Conservation (phyloP, 306 rosid species). For the Gastrolobium villosum region DNA sequence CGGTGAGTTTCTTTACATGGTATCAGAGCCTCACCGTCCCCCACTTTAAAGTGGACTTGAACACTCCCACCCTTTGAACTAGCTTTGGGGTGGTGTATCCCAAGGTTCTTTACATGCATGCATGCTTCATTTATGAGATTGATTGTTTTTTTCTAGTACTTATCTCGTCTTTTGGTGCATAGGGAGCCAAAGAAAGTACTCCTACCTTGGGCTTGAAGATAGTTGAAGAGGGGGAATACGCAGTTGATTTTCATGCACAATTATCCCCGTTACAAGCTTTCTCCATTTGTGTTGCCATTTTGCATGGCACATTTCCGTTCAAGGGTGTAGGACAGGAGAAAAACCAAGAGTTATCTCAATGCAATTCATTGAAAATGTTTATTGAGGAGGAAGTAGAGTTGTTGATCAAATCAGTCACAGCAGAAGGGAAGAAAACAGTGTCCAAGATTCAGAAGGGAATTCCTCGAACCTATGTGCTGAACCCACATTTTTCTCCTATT, state of each 20-base stretch:
- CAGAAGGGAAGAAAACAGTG: conserved; percentile 55
- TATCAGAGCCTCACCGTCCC: no score
- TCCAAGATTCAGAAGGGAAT: conserved; percentile 65
- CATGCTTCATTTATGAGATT: conserved; percentile 11
- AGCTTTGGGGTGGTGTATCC: no score
- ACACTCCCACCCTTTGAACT: no score
- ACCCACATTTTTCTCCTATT: conserved; percentile 91
- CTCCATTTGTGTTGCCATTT: conserved; percentile 84
- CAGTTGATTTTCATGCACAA: conserved; percentile 90
- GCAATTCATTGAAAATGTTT: conserved; percentile 78
- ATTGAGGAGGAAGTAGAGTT: conserved; percentile 73
- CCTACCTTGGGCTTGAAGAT: conserved; percentile 79
- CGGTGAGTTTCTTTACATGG: no score
- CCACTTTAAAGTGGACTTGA: no score
- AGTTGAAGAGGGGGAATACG: conserved; percentile 80
- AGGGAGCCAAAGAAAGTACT: conserved; percentile 82
- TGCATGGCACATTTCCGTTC: conserved; percentile 73
- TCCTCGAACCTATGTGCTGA: conserved; percentile 66
- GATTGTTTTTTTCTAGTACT: conserved; percentile 32
- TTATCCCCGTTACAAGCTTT: conserved; percentile 90
- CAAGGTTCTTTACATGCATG: no score
- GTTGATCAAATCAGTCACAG: conserved; percentile 66
- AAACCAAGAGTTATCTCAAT: conserved; percentile 58
- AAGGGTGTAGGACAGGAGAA: conserved; percentile 47
- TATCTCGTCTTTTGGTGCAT: conserved; percentile 32